Evolutionary conservation across 805 yeast genomes (phyloP).

Genomic region (Lipomyces starkeyi): DNA sequence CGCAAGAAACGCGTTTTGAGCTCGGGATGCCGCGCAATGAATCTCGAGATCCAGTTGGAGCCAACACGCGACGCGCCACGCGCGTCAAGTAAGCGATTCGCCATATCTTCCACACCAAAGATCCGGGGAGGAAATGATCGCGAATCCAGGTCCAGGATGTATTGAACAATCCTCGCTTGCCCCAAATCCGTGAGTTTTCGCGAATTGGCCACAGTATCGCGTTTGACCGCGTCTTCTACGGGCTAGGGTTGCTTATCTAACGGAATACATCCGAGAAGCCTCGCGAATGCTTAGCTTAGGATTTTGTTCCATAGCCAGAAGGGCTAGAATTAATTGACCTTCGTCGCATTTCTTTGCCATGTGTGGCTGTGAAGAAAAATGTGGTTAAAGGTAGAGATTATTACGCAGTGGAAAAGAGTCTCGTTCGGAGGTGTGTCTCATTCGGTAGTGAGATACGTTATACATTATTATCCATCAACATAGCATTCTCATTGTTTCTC

Average conservation of each 20-base stretch:
- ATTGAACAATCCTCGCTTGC: not conserved
- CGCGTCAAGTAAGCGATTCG: not conserved
- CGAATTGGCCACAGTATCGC: not conserved
- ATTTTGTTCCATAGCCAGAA: not conserved
- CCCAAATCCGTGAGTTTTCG: slow-evolving; percentile 1
- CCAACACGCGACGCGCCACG: slow-evolving; percentile 10
- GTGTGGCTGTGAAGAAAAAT: not conserved
- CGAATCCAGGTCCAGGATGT: slow-evolving; percentile 8
- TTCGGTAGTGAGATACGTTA: not conserved
- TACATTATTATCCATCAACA: no score
- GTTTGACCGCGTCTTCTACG: not conserved
- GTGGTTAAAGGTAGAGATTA: not conserved
- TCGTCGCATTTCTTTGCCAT: not conserved
- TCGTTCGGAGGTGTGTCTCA: not conserved
- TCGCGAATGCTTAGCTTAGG: slow-evolving; percentile 1
- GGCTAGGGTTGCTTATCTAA: not conserved
- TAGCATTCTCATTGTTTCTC: no score
- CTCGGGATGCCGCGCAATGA: slow-evolving; percentile 1
- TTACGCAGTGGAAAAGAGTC: not conserved
- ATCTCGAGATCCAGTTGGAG: slow-evolving; percentile 2
- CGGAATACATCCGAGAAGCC: not conserved
- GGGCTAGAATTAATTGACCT: not conserved
- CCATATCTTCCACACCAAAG: slow-evolving; percentile 15
- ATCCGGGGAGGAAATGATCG: slow-evolving; percentile 12
- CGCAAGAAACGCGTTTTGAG: slow-evolving; percentile 9